Evolutionary conservation across 805 yeast species (phyloP).

Genomic region (Candida multigemmis): DNA sequence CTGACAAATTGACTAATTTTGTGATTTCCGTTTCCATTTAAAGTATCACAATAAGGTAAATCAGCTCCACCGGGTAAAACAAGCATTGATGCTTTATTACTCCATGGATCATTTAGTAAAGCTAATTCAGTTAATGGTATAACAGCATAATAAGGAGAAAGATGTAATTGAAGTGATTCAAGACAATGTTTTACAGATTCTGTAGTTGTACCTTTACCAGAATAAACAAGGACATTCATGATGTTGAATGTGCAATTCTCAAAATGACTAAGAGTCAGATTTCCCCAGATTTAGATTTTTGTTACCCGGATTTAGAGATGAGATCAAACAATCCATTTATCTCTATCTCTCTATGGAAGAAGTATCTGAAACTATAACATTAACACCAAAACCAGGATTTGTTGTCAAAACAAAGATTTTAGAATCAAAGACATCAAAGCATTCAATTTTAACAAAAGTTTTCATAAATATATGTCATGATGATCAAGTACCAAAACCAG

Average conservation of each 20-base stretch:
- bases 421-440: slow-evolving; percentile 13
- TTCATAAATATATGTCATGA: slow-evolving; percentile 75
- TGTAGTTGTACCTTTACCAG: slow-evolving; percentile 73
- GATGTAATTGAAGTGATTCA: slow-evolving; percentile 61
- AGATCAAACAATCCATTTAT: no score
- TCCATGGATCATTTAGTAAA: slow-evolving; percentile 82
- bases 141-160: slow-evolving; percentile 88
- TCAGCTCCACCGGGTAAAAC: slow-evolving; percentile 98
- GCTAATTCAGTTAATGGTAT: slow-evolving; percentile 55
- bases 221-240: slow-evolving; percentile 30
- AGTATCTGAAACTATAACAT: slow-evolving; percentile 9
- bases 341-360: slow-evolving; percentile 5
- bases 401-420: slow-evolving; percentile 59
- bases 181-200: slow-evolving; percentile 80
- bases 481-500: slow-evolving; percentile 55
- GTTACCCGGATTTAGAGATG: no score
- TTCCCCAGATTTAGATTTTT: no score
- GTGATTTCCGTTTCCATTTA: slow-evolving; percentile 62
- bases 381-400: slow-evolving; percentile 57
- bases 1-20: slow-evolving; percentile 56
- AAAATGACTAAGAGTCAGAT: no score
- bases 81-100: slow-evolving; percentile 61
- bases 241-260: no score
- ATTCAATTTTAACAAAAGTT: slow-evolving; percentile 42
- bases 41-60: slow-evolving; percentile 65